These are phyloP conservation scores for Tetrahymena borealis DNA, from an alignment of 73 alveolate species.

Conservation along the genomic window DNA sequence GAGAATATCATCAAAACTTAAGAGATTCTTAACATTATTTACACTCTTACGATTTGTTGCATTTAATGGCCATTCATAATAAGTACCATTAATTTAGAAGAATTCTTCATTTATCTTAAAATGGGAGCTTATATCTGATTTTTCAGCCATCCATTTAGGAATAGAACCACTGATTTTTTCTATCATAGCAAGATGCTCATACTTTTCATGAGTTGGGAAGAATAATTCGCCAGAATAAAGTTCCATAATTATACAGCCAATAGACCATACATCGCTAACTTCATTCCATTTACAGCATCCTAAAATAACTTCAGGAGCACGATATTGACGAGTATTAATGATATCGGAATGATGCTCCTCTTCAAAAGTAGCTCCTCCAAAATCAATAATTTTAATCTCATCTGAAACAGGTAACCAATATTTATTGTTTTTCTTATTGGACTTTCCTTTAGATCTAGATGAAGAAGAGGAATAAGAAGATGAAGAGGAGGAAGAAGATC, in stretches of 20 bases:
- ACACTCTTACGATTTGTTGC: conserved; percentile 4
- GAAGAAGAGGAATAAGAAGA: background rate
- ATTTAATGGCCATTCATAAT: background rate
- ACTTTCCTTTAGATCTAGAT: conserved; percentile 9
- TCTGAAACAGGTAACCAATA: conserved; percentile 44
- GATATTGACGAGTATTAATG: conserved; percentile 92
- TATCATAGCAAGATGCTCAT: conserved; percentile 89
- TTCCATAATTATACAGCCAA: conserved; percentile 93
- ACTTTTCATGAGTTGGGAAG: conserved; percentile 86
- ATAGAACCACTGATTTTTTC: conserved; percentile 83
- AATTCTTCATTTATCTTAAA: background rate
- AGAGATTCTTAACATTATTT: conserved; percentile 9
- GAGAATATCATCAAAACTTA: conserved; percentile 13
- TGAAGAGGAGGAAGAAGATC: background rate
- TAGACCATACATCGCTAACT: conserved; percentile 92
- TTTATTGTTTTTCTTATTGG: conserved; percentile 4
- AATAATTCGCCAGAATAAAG: conserved; percentile 91
- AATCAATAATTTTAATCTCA: conserved; percentile 85
- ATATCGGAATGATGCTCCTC: conserved; percentile 71
- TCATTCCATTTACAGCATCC: conserved; percentile 75
- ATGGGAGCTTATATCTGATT: conserved; percentile 14
- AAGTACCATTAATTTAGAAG: background rate
- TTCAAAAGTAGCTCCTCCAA: conserved; percentile 90
- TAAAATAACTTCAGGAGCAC: conserved; percentile 96
- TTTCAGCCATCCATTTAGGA: conserved; percentile 87